These are phyloP conservation scores for Aureobasidium sp. DNA, from an alignment of 2,329 filamentous ascomycete genomes.

Conservation along the genomic window DNA sequence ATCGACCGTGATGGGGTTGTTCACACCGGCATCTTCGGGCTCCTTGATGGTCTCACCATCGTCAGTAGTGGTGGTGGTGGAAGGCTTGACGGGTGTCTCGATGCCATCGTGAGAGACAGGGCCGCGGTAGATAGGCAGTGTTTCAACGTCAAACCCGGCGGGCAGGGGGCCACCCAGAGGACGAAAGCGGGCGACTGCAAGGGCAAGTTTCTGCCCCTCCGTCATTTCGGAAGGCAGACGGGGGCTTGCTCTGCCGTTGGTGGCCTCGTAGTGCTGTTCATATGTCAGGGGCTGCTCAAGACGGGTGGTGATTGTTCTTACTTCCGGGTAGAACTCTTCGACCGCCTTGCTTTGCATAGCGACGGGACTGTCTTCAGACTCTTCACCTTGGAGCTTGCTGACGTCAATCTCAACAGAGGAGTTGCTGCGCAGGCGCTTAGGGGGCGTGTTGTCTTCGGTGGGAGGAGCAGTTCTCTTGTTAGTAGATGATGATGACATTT, in stretches of 20 bases:
- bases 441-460: too few relatives aligned
- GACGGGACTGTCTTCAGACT: background rate
- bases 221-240: background rate
- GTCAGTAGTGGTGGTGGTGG: background rate
- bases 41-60: background rate
- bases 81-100: background rate
- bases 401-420: too few relatives aligned
- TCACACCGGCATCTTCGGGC: background rate
- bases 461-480: too few relatives aligned
- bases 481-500: too few relatives aligned
- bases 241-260: background rate
- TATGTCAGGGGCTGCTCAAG: background rate
- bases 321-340: background rate
- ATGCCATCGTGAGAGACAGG: background rate
- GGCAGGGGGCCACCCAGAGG: background rate
- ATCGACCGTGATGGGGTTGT: background rate
- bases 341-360: background rate
- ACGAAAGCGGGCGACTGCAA: background rate
- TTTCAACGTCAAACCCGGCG: background rate
- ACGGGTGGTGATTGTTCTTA: background rate
- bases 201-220: background rate
- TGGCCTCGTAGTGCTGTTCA: background rate
- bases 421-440: too few relatives aligned
- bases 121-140: background rate
- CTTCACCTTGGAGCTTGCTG: background rate